Evolutionary conservation across 257 asterid genomes (phyloP).

Genomic region (Fraxinus americana): DNA sequence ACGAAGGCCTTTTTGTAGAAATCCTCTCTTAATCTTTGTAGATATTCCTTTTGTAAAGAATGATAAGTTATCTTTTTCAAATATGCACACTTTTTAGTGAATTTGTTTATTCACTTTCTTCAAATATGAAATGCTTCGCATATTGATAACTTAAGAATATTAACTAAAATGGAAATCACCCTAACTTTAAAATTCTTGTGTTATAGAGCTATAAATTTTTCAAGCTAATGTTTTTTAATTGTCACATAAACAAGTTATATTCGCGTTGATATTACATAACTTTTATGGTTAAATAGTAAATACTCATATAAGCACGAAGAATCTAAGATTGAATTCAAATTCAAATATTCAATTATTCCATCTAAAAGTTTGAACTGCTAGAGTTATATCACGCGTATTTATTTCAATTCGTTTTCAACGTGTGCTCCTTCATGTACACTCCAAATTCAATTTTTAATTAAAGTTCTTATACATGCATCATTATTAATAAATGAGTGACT

Average conservation of each 20-base stretch:
- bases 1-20: background rate
- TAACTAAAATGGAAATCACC: background rate
- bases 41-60: background rate
- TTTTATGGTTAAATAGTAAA: no score
- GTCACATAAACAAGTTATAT: background rate
- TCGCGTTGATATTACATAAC: background rate
- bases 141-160: background rate
- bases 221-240: background rate
- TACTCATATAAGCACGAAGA: no score
- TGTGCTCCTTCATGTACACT: background rate
- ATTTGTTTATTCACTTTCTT: background rate
- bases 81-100: background rate
- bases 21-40: background rate
- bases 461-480: background rate
- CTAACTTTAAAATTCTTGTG: background rate
- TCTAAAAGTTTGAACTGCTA: background rate
- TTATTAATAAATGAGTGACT: no score
- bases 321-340: no score
- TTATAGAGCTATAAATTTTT: background rate
- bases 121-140: background rate
- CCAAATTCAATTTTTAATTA: no score
- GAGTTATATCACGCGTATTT: no score
- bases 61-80: background rate
- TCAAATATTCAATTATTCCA: no score
- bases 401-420: background rate